These are phyloP conservation scores for Cucurbitaria berberidis DNA, from an alignment of 2,329 filamentous ascomycete species.

Conservation along the genomic window DNA sequence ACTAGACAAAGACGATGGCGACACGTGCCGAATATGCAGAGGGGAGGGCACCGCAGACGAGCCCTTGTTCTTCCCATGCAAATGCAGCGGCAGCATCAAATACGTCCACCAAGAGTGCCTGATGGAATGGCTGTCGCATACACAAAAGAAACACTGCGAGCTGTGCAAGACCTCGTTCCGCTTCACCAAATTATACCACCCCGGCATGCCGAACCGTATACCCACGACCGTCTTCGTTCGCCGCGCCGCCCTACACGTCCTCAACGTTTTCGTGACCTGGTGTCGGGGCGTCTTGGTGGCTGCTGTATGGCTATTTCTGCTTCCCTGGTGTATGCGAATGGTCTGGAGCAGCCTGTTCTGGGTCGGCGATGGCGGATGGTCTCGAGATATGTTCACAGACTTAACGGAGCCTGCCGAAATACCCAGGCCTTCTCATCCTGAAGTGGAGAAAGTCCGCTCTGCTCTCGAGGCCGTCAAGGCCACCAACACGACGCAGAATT, in stretches of 20 bases:
- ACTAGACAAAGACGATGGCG: conserved; percentile 60
- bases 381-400: conserved; percentile 48
- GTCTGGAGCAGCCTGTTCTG: conserved; percentile 96
- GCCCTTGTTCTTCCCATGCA: conserved; percentile 95
- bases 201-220: conserved; percentile 86
- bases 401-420: conserved; percentile 6
- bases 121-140: conserved; percentile 98
- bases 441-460: conserved; percentile 28
- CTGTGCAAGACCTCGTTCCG: conserved; percentile 98
- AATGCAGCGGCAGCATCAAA: conserved; percentile 98
- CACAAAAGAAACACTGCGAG: conserved; percentile 99
- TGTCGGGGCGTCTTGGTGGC: conserved; percentile 77
- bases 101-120: conserved; percentile 97
- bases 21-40: conserved; percentile 97
- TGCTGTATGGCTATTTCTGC: conserved; percentile 84
- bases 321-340: conserved; percentile 89
- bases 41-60: conserved; percentile 83
- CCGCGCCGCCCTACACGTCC: conserved; percentile 75
- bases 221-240: conserved; percentile 81
- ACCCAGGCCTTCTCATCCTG: conserved; percentile 4
- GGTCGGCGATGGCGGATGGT: conserved; percentile 81
- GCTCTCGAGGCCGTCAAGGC: conserved; percentile 27
- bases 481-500: conserved; percentile 22
- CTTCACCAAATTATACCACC: conserved; percentile 96
- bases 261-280: conserved; percentile 77